Base-by-base conservation (phyloP, 140 eudicot genomes). In the Erigeron philadelphicus region DNA sequence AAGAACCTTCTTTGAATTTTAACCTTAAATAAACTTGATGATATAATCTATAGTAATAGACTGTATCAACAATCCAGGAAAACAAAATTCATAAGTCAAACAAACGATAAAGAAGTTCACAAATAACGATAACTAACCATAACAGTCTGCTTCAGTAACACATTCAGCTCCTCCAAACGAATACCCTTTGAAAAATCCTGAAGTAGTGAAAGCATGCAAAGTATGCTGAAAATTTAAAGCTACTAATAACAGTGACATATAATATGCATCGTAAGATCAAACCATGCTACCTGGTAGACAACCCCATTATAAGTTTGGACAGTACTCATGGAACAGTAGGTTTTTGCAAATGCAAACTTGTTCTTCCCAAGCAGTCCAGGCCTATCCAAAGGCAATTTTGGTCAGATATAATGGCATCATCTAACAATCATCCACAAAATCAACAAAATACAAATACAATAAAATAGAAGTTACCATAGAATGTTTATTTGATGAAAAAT, bases 401-500 rank as follows among this genome's bases (percentile, higher is more conserved):
- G 65, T 61, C 61, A 81, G 43, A 17, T 71, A 40, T 1, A 64
- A 63, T 21, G 60, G 43, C 61, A 64, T 40, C 23, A 19, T 72
- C 53, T 61, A 41, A 31, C 48, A 38, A 49, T 12, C 25, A 62
- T 3, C 12, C 19, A 70, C 52, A 31, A 21, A 57, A 19, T 7
- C 60, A 48, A 52, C 16, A 11, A 58, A 13, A 15, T 42, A 16
- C 35, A 65, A 68, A 17, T 42, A 16, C 35, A 65, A 71, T n/a
- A 6, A 21, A 50, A 23, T 11, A 45, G 61, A 72, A 46, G 73
- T 87, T 80, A 94, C 99, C 99, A 94, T 71, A 94, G 68, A 67
- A 94, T 87, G 79, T 94, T 82, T 72, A 94, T 82, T 65, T 94
- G 99, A 85, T 94, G 97, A 85, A 81, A 94, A 61, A 94, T 94